phyloP scores from a whole-genome alignment of 1,284 basidiomycete genomes.

The Apiotrichum veenhuisii region DNA sequence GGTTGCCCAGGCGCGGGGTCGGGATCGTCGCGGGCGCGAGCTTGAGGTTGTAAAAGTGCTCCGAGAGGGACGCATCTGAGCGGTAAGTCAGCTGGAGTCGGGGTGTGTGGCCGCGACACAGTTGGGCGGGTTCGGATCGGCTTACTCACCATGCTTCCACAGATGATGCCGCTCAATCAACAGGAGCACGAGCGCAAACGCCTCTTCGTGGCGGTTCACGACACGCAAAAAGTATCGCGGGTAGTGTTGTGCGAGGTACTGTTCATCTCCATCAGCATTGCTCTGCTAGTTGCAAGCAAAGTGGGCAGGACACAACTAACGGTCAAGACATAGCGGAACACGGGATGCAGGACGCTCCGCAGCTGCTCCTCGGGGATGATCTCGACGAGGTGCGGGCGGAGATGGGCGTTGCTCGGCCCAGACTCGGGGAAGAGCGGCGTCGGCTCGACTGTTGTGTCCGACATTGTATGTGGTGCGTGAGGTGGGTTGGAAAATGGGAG shows the following conservation, averaged over 20 bases:
- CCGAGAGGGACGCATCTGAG: constrained; percentile 45
- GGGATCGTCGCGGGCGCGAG: constrained; percentile 24
- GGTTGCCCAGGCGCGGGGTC: constrained; percentile 28
- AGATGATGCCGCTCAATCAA: constrained; percentile 90
- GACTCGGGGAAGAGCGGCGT: constrained; percentile 17
- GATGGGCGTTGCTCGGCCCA: constrained; percentile 16
- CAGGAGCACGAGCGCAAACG: constrained; percentile 83
- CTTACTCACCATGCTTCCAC: constrained; percentile 63
- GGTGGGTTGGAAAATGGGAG: background rate
- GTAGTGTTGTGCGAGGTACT: constrained; percentile 94
- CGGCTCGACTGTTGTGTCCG: background rate
- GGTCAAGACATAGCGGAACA: constrained; percentile 88
- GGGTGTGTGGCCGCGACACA: background rate
- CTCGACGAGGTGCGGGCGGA: constrained; percentile 86
- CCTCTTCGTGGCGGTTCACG: constrained; percentile 93
- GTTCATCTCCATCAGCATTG: background rate
- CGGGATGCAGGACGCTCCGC: constrained; percentile 85
- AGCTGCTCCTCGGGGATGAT: constrained; percentile 94
- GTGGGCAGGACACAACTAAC: constrained; percentile 53
- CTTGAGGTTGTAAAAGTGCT: constrained; percentile 46
- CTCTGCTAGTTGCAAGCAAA: no score
- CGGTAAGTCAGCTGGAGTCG: background rate
- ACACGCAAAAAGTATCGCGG: constrained; percentile 87
- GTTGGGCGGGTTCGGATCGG: background rate
- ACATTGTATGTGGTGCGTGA: background rate